Evolutionary conservation across 768 basidiomycete species (phyloP), one percentile per base, ranked within the genome.

Genomic region (Pilatotrama ljubarskyi): DNA sequence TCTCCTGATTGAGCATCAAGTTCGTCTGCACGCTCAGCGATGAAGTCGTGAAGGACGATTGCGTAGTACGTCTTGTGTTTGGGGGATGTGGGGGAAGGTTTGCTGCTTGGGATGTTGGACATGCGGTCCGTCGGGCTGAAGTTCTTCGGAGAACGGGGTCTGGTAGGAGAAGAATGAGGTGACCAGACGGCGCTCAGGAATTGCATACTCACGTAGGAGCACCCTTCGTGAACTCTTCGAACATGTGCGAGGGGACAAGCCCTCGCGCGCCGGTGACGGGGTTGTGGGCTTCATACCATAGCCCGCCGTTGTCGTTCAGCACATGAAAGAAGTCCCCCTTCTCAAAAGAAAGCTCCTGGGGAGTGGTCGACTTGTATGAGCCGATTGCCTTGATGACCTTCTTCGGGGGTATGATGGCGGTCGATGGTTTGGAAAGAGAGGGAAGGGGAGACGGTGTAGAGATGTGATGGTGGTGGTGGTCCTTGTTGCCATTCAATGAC

Each of bases 291-390:
- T 98, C 92, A 69, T 93, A 99, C 88, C 90, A 98, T 46, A 77
- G 74, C 3, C 78, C 80, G 18, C 78, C 70, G 41, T 75, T 68
- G 49, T 97, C 94, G 58, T 84, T 84, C 36, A 93, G 80, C 50
- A 98, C 96, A 75, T 98, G 91, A 80, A 98, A 98, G 77, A 98
- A 97, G 77, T 99, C 97, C 63, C 97, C 97, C 75, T 91, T 90
- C 64, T 84, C 79, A 73, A 98, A 98, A 29, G 91, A 84, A 42
- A 99, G 85, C 66, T 98, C 88, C 70, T 92, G 87, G 2, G 95
- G 93, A 0, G 85, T 82, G 58, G 82, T 79, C 2, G 92, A 84
- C 47, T 81, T 76, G 76, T 93, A 86, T 2, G 79, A 67, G 10
- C 81, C 74, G 63, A 90, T 77, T 3, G 96, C 95, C 58, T 91